Base-by-base conservation (phyloP, 345 rosid genomes). In the Boechera divaricarpa region DNA sequence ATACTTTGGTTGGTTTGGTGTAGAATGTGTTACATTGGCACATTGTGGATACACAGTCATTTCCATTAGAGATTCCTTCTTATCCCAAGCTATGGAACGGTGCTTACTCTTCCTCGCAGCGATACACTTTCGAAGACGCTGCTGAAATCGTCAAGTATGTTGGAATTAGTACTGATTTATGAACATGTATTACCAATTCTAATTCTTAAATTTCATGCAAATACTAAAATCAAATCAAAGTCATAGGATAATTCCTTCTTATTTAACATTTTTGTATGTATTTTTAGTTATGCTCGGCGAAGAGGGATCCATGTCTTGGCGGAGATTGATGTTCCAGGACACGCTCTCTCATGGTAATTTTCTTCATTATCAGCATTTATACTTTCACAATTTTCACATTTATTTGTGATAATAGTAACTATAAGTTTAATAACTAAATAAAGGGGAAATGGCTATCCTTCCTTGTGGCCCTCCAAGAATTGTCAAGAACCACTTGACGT, bases 11-110 rank as follows among this genome's bases (percentile, higher is more conserved):
- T 65, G 67, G 9, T 41, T 66, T 53, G 26, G 12, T 75, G 73
- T 83, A 88, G 93, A 90, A 90, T 68, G 92, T 88, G 35, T 76
- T 88, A 79, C 96, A 90, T 59, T 90, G 96, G 96, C 96, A 90
- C 80, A 88, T 88, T 59, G 88, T 88, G 63, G 93, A 88, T 68
- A 41, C 86, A 36, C 87, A 88, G 49, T 90, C 91, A 38, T 87
- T 88, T 68, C 96, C 93, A 39, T 69, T 90, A 76, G 90, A 90
- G 82, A 83, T 88, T 53, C 91, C 91, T 73, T 88, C 96, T 6
- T 90, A 66, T 69, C 93, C 96, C 49, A 88, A 87, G 68, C 86
- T 90, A 63, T 90, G 96, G 96, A 67, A 86, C 6, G 93, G 91
- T 24, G 86, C 90, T 71, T 90, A 87, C 83, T 87, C 96, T 54